Evolutionary conservation across 2,329 filamentous ascomycete species (phyloP), one percentile per base, ranked within the genome.

Genomic region (Calonectria leucothoes): DNA sequence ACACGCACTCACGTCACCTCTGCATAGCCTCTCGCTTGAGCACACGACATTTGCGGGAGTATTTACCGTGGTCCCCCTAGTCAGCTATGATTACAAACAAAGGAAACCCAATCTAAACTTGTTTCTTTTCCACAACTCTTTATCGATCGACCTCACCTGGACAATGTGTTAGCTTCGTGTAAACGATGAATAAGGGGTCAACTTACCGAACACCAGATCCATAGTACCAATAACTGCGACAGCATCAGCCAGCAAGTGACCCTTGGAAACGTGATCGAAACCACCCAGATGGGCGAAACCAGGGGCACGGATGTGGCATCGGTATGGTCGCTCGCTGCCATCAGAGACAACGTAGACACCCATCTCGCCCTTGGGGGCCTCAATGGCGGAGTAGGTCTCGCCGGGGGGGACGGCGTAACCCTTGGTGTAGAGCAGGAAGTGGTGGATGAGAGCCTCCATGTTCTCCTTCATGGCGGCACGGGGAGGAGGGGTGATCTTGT

Each of bases 331-430:
- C 91, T 99, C 97, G 84, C 93, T 97, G 76, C 97, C 97, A 83
- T 99, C 97, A 83, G 94, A 98, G 82, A 99, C 97, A 66, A 99
- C 88, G 84, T 94, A 99, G 55, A 99, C 97, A 84, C 94, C 97
- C 97, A 99, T 99, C 89, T 99, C 97, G 81, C 97, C 97, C 93
- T 99, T 99, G 74, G 97, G 97, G n/a, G 97, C 97, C 89, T 99
- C 97, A 77, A 99, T 99, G 75, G 94, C 96, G 59, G 94, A 96
- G 90, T 99, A 99, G 7, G 97, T 99, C 90, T 99, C 97, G 76
- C 97, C 97, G 10, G 97, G 97, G 52, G 97, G 97, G 5, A 99
- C 97, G 55, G 95, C 91, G 87, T 99, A 99, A 73, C 97, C 97
- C 91, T 99, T 99, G 85, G 96, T 98, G 89, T 96, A 99, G 68